Conservation (phyloP, 345 rosid species). For the Garcia nutans region DNA sequence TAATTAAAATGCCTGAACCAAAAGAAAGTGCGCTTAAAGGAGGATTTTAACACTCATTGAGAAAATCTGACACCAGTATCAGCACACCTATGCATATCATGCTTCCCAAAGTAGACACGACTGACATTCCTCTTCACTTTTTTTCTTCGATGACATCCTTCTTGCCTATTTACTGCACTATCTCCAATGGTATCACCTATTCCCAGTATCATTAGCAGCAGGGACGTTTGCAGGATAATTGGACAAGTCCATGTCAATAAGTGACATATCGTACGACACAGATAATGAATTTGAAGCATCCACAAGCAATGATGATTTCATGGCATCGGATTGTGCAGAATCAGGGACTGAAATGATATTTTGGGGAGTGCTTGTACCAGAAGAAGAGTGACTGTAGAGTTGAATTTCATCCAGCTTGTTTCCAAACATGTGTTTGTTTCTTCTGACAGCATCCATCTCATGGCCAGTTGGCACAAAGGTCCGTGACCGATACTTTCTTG, state of each 20-base stretch:
- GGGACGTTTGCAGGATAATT: constrained; percentile 76
- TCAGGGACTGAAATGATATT: constrained; percentile 30
- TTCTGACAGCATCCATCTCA: constrained; percentile 93
- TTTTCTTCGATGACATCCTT: constrained; percentile 6
- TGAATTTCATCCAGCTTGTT: constrained; percentile 80
- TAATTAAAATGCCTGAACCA: constrained; percentile 13
- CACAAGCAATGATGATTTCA: constrained; percentile 67
- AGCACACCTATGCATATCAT: constrained; percentile 12
- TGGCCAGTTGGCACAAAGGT: constrained; percentile 98
- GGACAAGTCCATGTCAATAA: constrained; percentile 83
- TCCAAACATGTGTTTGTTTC: constrained; percentile 61
- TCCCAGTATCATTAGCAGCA: constrained; percentile 53
- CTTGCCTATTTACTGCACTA: constrained; percentile 22
- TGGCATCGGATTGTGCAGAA: constrained; percentile 42
- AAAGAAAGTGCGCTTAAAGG: background rate
- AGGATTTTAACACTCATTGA: constrained; percentile 4
- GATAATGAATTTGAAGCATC: constrained; percentile 55
- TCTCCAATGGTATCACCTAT: constrained; percentile 42
- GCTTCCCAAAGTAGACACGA: constrained; percentile 15
- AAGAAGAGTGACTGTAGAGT: constrained; percentile 62
- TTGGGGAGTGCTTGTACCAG: constrained; percentile 62
- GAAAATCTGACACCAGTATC: constrained; percentile 12
- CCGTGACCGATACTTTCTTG: constrained; percentile 80
- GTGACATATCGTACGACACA: constrained; percentile 72
- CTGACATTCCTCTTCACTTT: background rate